Conservation (phyloP, 768 basidiomycete species). For the Boletus coccyginus region DNA sequence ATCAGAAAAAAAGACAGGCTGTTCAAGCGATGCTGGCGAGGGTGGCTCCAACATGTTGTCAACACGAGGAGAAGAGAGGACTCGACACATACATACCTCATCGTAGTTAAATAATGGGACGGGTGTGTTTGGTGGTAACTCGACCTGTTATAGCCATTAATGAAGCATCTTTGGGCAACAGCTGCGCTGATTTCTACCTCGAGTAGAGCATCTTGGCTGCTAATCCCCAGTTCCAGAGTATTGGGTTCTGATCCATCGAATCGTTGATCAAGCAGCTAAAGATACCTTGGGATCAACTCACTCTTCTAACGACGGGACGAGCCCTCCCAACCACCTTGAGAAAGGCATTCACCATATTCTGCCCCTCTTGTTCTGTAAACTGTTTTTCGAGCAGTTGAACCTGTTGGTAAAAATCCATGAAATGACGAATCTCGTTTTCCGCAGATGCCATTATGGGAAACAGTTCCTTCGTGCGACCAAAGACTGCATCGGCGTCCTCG, state of each 20-base stretch:
- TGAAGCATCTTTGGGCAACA: background rate
- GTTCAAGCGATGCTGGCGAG: background rate
- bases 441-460: conserved; percentile 46
- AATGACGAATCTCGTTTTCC: conserved; percentile 34
- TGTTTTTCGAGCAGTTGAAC: too few species aligned
- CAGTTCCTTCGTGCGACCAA: conserved; percentile 63
- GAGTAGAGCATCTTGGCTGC: background rate
- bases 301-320: background rate
- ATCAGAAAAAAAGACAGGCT: background rate
- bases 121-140: background rate
- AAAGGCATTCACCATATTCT: too few species aligned
- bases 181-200: background rate
- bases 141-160: background rate
- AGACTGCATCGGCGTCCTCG: conserved; percentile 60
- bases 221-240: background rate
- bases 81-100: background rate
- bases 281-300: background rate
- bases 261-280: background rate
- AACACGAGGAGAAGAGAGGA: background rate
- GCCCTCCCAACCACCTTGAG: too few species aligned
- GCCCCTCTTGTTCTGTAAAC: too few species aligned
- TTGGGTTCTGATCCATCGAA: background rate
- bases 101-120: background rate
- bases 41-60: background rate
- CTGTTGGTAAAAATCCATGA: too few species aligned